Conservation (phyloP, 257 asterid species). For the Primulina huaijiensis region DNA sequence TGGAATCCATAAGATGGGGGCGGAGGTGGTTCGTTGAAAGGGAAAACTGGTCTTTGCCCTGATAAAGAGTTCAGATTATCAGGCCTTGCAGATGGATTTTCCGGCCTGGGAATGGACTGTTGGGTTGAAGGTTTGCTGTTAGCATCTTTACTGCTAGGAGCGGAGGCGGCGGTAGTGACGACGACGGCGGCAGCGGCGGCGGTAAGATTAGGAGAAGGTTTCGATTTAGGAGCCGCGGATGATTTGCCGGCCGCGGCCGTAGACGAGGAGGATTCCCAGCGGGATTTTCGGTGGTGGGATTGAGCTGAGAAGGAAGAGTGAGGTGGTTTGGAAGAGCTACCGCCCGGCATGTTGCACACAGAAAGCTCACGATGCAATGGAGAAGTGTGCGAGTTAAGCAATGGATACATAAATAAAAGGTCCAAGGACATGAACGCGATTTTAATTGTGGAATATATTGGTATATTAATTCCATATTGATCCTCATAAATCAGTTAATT, state of each 20-base stretch:
- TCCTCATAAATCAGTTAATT: too few relatives aligned
- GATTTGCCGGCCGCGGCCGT: constrained; percentile 31
- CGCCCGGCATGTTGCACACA: constrained; percentile 38
- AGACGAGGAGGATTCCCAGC: constrained; percentile 47
- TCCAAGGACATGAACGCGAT: too few relatives aligned
- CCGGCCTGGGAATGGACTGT: constrained; percentile 37
- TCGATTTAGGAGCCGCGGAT: constrained; percentile 35
- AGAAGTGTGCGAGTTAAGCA: not conserved
- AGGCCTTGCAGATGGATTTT: constrained; percentile 39
- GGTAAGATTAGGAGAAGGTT: constrained; percentile 39
- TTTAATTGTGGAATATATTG: too few relatives aligned
- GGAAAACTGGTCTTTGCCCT: constrained; percentile 40
- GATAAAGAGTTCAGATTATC: constrained; percentile 30
- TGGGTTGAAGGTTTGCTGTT: constrained; percentile 33
- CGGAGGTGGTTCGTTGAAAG: constrained; percentile 74
- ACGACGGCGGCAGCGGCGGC: constrained; percentile 22
- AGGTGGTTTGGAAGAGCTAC: constrained; percentile 43
- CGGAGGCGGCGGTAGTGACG: constrained; percentile 20
- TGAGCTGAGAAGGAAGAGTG: constrained; percentile 31
- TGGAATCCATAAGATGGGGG: constrained; percentile 88
- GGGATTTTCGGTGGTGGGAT: constrained; percentile 48
- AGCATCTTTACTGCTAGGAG: constrained; percentile 25
- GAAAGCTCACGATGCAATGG: not conserved
- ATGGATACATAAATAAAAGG: not conserved
- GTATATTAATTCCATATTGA: too few relatives aligned